Conservation (phyloP, 208 protist species). For the Crithidia brevicula region DNA sequence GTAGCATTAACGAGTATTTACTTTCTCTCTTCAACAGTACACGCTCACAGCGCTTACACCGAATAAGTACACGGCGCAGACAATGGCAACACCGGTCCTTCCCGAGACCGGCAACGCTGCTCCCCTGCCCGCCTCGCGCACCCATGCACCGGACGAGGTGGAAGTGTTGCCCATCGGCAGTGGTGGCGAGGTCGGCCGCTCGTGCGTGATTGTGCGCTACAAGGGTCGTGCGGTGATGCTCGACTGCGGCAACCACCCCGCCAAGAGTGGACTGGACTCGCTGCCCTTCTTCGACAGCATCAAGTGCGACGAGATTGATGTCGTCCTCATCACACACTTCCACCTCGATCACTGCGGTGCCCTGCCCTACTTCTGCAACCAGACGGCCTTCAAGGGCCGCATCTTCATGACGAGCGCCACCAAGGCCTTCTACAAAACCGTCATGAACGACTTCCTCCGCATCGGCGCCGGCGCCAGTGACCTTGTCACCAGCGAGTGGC, state of each 20-base stretch:
- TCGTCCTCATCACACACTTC: constrained; percentile 98
- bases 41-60: too few relatives aligned
- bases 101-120: constrained; percentile 19
- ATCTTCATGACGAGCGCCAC: constrained; percentile 98
- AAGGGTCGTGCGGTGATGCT: constrained; percentile 98
- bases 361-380: constrained; percentile 96
- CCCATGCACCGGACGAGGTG: constrained; percentile 71
- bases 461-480: constrained; percentile 87
- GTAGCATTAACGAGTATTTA: too few relatives aligned
- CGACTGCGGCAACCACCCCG: constrained; percentile 99
- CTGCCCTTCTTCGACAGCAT: constrained; percentile 98
- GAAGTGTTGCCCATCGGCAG: constrained; percentile 97
- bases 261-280: constrained; percentile 92
- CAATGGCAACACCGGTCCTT: constrained; percentile 23
- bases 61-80: background rate
- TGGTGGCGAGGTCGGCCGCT: constrained; percentile 97
- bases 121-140: constrained; percentile 7
- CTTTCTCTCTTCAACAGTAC: background rate
- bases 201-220: constrained; percentile 96
- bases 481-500: constrained; percentile 95
- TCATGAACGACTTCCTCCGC: constrained; percentile 97
- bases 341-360: constrained; percentile 98
- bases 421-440: constrained; percentile 97
- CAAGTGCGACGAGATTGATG: constrained; percentile 92
- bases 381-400: constrained; percentile 96